phyloP scores from a whole-genome alignment of 164 flowering plant species.

The Akebia trifoliata region DNA sequence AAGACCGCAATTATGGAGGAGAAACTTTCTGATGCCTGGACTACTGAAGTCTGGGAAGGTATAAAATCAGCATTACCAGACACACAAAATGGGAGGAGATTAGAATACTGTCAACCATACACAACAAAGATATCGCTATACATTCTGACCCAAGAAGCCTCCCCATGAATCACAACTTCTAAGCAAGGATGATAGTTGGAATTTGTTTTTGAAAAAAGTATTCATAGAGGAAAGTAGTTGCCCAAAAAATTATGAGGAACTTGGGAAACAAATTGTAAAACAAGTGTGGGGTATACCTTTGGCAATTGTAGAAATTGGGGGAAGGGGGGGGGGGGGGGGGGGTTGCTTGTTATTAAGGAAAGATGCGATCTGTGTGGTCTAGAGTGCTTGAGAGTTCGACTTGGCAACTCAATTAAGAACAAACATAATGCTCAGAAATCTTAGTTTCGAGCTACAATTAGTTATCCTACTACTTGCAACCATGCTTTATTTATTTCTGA shows the following conservation, averaged over 20 bases:
- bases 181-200: slow-evolving; percentile 6
- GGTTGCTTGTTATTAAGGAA: slow-evolving; percentile 24
- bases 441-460: slow-evolving; percentile 25
- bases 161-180: slow-evolving; percentile 4
- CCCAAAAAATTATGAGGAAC: slow-evolving; percentile 7
- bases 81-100: no score
- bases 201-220: slow-evolving; percentile 1
- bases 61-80: no score
- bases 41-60: no score
- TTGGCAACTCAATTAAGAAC: slow-evolving; percentile 9
- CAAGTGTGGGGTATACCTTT: slow-evolving; percentile 25
- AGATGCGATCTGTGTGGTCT: slow-evolving; percentile 21
- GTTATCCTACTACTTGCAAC: slow-evolving; percentile 13
- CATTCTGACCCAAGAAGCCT: slow-evolving; percentile 8
- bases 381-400: slow-evolving; percentile 18
- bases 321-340: no score
- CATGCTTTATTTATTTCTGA: slow-evolving; percentile 26
- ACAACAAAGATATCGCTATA: neutral
- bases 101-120: neutral
- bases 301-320: slow-evolving; percentile 28
- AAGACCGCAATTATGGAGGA: no score
- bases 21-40: no score
- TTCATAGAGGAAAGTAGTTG: neutral
- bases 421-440: neutral
- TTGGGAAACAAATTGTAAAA: slow-evolving; percentile 12